These are phyloP conservation scores for Fennellomyces sp. DNA, from an alignment of 371 early-diverging fungal genomes.

Conservation along the genomic window DNA sequence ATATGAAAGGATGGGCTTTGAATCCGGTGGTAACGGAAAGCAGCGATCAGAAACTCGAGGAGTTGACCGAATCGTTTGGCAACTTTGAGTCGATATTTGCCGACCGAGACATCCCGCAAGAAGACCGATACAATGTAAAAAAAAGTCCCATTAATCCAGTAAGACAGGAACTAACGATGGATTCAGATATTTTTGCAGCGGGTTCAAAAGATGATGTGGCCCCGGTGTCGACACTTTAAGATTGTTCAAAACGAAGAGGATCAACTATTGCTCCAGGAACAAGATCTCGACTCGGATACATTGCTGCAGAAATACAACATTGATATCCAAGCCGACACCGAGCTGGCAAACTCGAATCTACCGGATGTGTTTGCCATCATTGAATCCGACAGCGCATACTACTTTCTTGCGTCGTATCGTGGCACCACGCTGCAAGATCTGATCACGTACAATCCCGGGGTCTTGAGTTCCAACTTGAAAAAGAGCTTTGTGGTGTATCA, in stretches of 20 bases:
- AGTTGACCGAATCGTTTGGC: constrained; percentile 9
- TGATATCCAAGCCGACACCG: constrained; percentile 1
- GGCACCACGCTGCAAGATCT: constrained; percentile 65
- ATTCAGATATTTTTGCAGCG: constrained; percentile 41
- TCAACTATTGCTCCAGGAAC: constrained; percentile 22
- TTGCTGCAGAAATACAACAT: not conserved
- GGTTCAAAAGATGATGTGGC: constrained; percentile 44
- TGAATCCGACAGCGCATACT: constrained; percentile 58
- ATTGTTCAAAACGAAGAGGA: constrained; percentile 18
- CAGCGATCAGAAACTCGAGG: constrained; percentile 2
- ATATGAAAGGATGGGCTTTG: not conserved
- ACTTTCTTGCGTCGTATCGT: constrained; percentile 60
- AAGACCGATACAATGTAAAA: constrained; percentile 6
- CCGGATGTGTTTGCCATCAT: constrained; percentile 62
- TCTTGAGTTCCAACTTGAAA: constrained; percentile 61
- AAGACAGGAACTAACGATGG: too few species aligned
- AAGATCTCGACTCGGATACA: not conserved
- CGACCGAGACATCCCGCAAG: not conserved
- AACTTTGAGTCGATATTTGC: constrained; percentile 11
- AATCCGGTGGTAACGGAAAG: not conserved
- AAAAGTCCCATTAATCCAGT: too few species aligned
- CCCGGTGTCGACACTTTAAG: constrained; percentile 37
- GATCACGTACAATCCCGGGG: constrained; percentile 65
- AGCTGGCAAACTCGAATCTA: constrained; percentile 50
- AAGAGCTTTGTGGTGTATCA: constrained; percentile 67